Evolutionary conservation across 2,329 filamentous ascomycete species (phyloP).

Genomic region (Xylariaceae sp.): DNA sequence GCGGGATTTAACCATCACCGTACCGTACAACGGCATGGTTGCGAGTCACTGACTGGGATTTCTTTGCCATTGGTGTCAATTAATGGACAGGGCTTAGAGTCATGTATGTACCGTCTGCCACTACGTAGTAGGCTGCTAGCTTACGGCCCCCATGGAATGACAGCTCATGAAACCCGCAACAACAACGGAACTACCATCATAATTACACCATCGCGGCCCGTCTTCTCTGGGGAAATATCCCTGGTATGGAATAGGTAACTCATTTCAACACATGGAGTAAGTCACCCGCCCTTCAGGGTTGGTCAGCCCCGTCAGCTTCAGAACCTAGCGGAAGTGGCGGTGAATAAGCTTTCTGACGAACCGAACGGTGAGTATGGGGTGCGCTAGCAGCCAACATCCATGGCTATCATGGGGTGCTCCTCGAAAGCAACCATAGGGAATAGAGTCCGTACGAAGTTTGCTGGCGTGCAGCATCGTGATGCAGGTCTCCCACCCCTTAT

Average conservation of each 20-base stretch:
- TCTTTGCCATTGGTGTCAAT: no score
- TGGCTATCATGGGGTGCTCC: not conserved
- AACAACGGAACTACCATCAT: slow-evolving; percentile 10
- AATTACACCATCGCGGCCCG: slow-evolving; percentile 8
- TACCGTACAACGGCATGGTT: slow-evolving; percentile 25
- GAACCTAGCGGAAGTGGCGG: slow-evolving; percentile 24
- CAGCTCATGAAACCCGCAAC: slow-evolving; percentile 15
- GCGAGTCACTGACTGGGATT: no score
- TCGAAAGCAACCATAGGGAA: slow-evolving; percentile 9
- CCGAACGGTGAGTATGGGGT: slow-evolving; percentile 4
- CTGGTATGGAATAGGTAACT: not conserved
- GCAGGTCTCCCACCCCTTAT: slow-evolving; percentile 4
- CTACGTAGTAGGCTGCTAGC: not conserved
- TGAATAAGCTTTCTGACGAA: slow-evolving; percentile 23
- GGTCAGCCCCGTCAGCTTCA: slow-evolving; percentile 16
- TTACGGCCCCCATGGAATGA: slow-evolving; percentile 15
- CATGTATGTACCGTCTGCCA: not conserved
- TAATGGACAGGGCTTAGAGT: not conserved
- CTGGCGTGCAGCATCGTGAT: slow-evolving; percentile 13
- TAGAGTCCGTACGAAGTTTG: slow-evolving; percentile 6
- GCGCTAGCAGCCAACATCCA: slow-evolving; percentile 16
- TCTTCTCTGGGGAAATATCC: slow-evolving; percentile 1
- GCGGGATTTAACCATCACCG: slow-evolving; percentile 25
- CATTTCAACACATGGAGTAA: not conserved
- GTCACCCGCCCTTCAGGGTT: not conserved